Base-by-base conservation (phyloP, 495 filamentous ascomycete species). In the Penicillium dipodomyicola region DNA sequence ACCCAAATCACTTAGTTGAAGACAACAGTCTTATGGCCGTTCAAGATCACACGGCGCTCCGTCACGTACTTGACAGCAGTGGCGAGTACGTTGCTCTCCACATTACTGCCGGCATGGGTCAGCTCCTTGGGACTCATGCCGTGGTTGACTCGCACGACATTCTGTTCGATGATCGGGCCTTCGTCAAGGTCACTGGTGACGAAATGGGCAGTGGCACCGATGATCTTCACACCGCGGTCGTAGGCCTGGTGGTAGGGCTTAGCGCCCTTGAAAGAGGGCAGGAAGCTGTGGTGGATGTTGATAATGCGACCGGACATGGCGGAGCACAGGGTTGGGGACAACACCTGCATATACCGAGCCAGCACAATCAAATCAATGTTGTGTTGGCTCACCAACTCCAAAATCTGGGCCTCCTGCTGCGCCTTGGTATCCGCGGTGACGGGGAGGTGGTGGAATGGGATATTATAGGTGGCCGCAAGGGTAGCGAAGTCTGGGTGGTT, bases 261-360 rank as follows among this genome's bases (percentile, higher is more conserved):
- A 56, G 87, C 87, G 27, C 87, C 87, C 77, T 89, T 91, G 78
- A 91, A 91, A 30, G 80, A 84, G 4, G 87, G 87, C 77, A 91
- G 63, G 81, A 91, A 91, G 57, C 79, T 82, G 73, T 91, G 87
- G 73, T 91, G 87, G 72, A 91, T 89, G 72, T 91, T 91, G 83
- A 91, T 88, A 71, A 90, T 90, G 50, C 80, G 80, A 10, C 87
- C 86, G 47, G 79, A 82, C 86, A 90, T 89, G 48, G 80, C 86
- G 59, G 80, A 72, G 69, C 87, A 91, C 27, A 91, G 72, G n/a
- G 67, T 79, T 14, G 86, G 85, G 46, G 81, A 86, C 6, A 91
- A 77, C n/a, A 91, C 85, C 72, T 91, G 87, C 87, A 91, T 91
- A 73, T 91, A 91, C 48, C 87, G 84, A n/a, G 87, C 87, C 52